Percentiles rank a stretch among this genome's conserved stretches.
These are phyloP conservation scores for Suillus americanus DNA, from an alignment of 768 basidiomycete species.

Conservation along the genomic window DNA sequence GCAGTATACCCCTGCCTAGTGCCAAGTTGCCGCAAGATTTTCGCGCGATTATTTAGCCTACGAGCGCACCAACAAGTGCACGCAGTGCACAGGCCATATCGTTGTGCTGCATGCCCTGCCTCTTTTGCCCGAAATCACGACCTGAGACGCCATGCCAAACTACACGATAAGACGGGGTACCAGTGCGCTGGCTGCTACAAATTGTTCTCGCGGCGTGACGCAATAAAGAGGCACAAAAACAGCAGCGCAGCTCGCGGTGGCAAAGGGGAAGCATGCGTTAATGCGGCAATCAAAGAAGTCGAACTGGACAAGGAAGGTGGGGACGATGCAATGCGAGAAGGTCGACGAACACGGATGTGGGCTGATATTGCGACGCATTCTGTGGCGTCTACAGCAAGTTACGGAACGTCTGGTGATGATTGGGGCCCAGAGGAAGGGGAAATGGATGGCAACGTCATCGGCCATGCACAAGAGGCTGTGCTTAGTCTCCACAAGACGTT, in stretches of 20 bases:
- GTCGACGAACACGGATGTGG: slow-evolving; percentile 65
- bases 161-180: slow-evolving; percentile 74
- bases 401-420: slow-evolving; percentile 16
- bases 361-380: slow-evolving; percentile 51
- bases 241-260: slow-evolving; percentile 50
- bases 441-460: slow-evolving; percentile 47
- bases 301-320: slow-evolving; percentile 41
- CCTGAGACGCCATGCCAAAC: slow-evolving; percentile 71
- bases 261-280: slow-evolving; percentile 51
- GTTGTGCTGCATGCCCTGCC: slow-evolving; percentile 64
- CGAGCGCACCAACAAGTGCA: slow-evolving; percentile 73
- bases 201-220: slow-evolving; percentile 74
- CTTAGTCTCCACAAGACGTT: slow-evolving; percentile 55
- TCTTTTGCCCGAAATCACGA: slow-evolving; percentile 81
- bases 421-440: slow-evolving; percentile 61
- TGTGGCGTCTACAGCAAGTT: slow-evolving; percentile 9
- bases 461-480: slow-evolving; percentile 50
- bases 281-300: slow-evolving; percentile 63
- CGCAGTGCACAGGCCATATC: slow-evolving; percentile 61
- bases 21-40: slow-evolving; percentile 63
- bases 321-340: slow-evolving; percentile 46
- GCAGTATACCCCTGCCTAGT: slow-evolving; percentile 82
- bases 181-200: slow-evolving; percentile 74
- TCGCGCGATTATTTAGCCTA: slow-evolving; percentile 66
- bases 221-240: slow-evolving; percentile 77